Evolutionary conservation across 2,329 filamentous ascomycete species (phyloP).

Genomic region (Byssochlamys sp.): DNA sequence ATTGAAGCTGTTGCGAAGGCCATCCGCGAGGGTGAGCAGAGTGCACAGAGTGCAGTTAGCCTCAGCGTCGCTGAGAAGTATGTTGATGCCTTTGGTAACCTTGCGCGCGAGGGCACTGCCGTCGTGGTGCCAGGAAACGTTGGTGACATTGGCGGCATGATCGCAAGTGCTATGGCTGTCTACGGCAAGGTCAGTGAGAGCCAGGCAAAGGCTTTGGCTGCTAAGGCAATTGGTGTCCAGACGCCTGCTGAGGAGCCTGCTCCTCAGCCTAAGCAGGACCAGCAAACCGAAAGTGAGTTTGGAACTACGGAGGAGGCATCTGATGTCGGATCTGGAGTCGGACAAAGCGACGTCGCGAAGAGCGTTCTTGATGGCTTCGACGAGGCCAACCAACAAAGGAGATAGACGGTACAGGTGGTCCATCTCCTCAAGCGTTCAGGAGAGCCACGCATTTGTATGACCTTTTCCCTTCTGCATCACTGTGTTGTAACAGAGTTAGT

Average conservation of each 20-base stretch:
- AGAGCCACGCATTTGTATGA: not conserved
- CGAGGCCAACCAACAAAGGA: constrained; percentile 25
- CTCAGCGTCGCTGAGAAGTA: constrained; percentile 93
- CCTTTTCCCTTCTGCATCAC: not conserved
- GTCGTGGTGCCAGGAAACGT: constrained; percentile 95
- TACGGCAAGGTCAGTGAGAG: constrained; percentile 85
- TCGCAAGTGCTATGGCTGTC: constrained; percentile 86
- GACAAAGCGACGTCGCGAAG: constrained; percentile 35
- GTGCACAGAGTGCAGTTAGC: constrained; percentile 75
- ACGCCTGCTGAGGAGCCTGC: constrained; percentile 8
- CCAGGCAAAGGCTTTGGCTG: constrained; percentile 56
- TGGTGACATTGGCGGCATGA: constrained; percentile 92
- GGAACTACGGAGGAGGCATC: constrained; percentile 24
- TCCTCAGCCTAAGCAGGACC: constrained; percentile 8
- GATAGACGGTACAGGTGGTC: constrained; percentile 9
- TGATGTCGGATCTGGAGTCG: constrained; percentile 7
- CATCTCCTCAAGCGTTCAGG: not conserved
- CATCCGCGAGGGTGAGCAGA: constrained; percentile 62
- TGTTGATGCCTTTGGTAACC: constrained; percentile 82
- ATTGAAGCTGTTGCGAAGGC: constrained; percentile 75
- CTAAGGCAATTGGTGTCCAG: constrained; percentile 25
- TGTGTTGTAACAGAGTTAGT: not conserved
- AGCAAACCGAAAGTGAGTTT: constrained; percentile 3
- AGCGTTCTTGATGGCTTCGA: constrained; percentile 44
- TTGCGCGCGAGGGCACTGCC: constrained; percentile 90